A percentile compares a stretch with the other conserved stretches of the same genome.
phyloP scores from a whole-genome alignment of 1,139 yeast genomes.

The Arxiozyma heterogenica region DNA sequence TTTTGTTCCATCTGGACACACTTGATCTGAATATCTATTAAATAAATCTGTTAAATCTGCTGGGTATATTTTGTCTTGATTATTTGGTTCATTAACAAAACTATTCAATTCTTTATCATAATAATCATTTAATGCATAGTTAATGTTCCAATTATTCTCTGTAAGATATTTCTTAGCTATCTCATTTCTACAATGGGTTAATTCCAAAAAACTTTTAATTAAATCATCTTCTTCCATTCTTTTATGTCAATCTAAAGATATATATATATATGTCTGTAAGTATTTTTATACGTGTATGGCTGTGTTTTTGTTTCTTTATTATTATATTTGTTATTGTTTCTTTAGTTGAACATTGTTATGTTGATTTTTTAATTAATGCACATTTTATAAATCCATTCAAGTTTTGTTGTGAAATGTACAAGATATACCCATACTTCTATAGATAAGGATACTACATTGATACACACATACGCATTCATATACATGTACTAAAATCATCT shows the following conservation, averaged over 20 bases:
- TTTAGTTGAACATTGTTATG: background rate
- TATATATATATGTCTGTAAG: no score
- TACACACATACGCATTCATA: no score
- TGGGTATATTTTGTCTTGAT: conserved; percentile 12
- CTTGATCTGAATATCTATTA: conserved; percentile 25
- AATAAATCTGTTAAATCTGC: conserved; percentile 16
- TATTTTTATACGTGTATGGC: no score
- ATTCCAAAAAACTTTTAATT: conserved; percentile 15
- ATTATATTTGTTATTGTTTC: background rate
- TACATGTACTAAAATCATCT: no score
- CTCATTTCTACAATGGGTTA: conserved; percentile 18
- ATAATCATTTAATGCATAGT: conserved; percentile 27
- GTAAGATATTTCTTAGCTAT: conserved; percentile 20
- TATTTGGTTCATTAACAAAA: conserved; percentile 7
- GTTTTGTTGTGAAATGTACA: no score
- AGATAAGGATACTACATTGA: no score
- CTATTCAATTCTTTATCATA: conserved; percentile 25
- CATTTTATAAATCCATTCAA: no score
- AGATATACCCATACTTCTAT: no score
- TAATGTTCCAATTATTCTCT: conserved; percentile 24
- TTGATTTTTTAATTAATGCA: no score
- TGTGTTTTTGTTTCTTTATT: background rate
- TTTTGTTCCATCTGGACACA: conserved; percentile 19
- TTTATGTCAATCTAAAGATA: background rate
- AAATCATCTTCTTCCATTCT: conserved; percentile 5